Evolutionary conservation across 2,329 filamentous ascomycete genomes (phyloP).

Genomic region (Fusarium vanettenii): DNA sequence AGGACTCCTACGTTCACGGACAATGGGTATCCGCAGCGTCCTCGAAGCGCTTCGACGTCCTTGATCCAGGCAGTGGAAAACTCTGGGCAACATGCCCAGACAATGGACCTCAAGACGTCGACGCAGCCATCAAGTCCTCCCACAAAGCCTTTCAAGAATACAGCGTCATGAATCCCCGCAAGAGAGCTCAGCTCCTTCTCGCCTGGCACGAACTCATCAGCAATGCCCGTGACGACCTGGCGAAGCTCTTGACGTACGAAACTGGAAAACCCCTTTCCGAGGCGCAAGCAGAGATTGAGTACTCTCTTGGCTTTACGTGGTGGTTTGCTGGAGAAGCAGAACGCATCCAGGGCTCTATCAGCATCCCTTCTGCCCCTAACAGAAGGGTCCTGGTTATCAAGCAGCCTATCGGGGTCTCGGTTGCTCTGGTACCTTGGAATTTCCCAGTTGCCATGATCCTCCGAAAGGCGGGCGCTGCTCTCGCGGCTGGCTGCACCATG

Average conservation of each 20-base stretch:
- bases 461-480: slow-evolving; percentile 61
- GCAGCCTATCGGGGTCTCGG: slow-evolving; percentile 50
- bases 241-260: slow-evolving; percentile 56
- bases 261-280: slow-evolving; percentile 68
- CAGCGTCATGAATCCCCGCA: not conserved
- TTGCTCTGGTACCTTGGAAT: slow-evolving; percentile 62
- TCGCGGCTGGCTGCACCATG: slow-evolving; percentile 82
- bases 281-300: slow-evolving; percentile 65
- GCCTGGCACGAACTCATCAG: not conserved
- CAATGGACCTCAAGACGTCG: not conserved
- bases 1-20: not conserved
- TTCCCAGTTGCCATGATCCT: slow-evolving; percentile 66
- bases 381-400: slow-evolving; percentile 78
- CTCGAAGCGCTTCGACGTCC: not conserved
- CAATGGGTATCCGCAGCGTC: not conserved
- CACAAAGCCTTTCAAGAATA: not conserved
- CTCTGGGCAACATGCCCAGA: not conserved
- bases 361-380: slow-evolving; percentile 69
- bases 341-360: slow-evolving; percentile 62
- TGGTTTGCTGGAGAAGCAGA: slow-evolving; percentile 66
- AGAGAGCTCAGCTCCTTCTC: not conserved
- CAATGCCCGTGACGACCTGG: slow-evolving; percentile 47
- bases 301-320: slow-evolving; percentile 63
- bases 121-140: not conserved
- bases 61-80: not conserved